phyloP scores from a whole-genome alignment of 2,329 filamentous ascomycete species.

The Colletotrichum musicola region DNA sequence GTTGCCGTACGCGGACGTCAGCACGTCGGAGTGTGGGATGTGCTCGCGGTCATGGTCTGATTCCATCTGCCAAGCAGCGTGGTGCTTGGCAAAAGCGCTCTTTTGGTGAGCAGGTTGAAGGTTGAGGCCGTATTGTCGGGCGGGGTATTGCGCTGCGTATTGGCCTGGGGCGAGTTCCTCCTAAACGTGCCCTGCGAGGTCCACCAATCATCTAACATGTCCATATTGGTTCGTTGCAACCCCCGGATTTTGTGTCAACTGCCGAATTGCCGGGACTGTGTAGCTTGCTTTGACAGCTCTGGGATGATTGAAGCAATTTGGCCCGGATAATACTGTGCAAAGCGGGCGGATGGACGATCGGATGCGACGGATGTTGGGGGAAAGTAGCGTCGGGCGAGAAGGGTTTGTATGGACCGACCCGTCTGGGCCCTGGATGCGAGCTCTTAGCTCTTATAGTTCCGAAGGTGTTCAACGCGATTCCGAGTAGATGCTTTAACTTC shows the following conservation, averaged over 20 bases:
- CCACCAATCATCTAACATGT: slow-evolving; percentile 36
- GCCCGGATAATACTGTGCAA: too few relatives aligned
- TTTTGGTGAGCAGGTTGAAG: neutral
- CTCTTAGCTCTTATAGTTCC: too few relatives aligned
- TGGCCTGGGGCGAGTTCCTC: slow-evolving; percentile 8
- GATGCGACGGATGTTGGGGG: too few relatives aligned
- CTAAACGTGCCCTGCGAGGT: neutral
- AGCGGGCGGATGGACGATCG: too few relatives aligned
- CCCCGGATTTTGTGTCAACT: neutral
- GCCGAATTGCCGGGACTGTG: neutral
- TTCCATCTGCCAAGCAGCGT: slow-evolving; percentile 16
- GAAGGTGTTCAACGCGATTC: too few relatives aligned
- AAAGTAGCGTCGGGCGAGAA: too few relatives aligned
- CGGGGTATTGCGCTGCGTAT: slow-evolving; percentile 9
- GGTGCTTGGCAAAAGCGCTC: neutral
- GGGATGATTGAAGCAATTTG: neutral
- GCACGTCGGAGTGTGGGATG: neutral
- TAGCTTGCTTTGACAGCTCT: neutral
- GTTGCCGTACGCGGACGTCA: neutral
- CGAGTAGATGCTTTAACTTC: too few relatives aligned
- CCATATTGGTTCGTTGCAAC: slow-evolving; percentile 6
- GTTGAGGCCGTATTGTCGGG: slow-evolving; percentile 3
- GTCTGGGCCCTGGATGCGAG: too few relatives aligned
- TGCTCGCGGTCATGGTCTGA: slow-evolving; percentile 6
- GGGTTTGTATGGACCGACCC: too few relatives aligned